Base-by-base conservation (phyloP, 163 green algal species). In the Scenedesmus sp. region DNA sequence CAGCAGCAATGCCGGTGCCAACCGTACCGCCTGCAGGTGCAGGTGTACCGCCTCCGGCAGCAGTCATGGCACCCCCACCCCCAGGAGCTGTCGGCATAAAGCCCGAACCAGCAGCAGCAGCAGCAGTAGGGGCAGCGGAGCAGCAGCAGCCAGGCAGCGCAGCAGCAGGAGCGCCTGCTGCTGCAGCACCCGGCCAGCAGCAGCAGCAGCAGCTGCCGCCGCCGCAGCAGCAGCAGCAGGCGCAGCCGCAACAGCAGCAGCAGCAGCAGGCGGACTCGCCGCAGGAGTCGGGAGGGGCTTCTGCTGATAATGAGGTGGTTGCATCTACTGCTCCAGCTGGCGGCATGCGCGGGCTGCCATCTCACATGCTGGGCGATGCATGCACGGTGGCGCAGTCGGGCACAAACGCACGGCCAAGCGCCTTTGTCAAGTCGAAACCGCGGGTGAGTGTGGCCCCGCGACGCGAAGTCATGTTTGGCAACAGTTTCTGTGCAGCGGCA, bases 361-460 rank as follows among this genome's bases (percentile, higher is more conserved):
- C 55, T 34, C 85, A 90, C 52, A 90, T 66, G 12, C 85, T 90
- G 2, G 86, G 82, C 81, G 86, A 90, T 60, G 86, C 55, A 5
- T 84, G 52, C 56, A 91, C 87, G 23, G 87, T 91, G 8, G 87
- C 87, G 15, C 87, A 91, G 87, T 86, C 73, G 6, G 87, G 87
- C 74, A 91, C 87, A 23, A 91, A 91, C 26, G 87, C 55, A 46
- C 55, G 87, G 73, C 87, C 87, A 70, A 88, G 84, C 57, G 64
- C 79, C 74, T 91, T 91, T 54, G 87, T 91, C n/a, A 91, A 91
- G 87, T 86, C 74, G 6, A 91, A 60, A 74, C 74, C 87, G 76
- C 73, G 74, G 86, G 86, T 90, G 62, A 64, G 52, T 46, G 62
- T 46, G 34, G 34, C 34, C 34, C 34, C 34, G 34, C 34, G 34